Evolutionary conservation across 441 rosid species (phyloP).

Genomic region (Syzygium malaccense): DNA sequence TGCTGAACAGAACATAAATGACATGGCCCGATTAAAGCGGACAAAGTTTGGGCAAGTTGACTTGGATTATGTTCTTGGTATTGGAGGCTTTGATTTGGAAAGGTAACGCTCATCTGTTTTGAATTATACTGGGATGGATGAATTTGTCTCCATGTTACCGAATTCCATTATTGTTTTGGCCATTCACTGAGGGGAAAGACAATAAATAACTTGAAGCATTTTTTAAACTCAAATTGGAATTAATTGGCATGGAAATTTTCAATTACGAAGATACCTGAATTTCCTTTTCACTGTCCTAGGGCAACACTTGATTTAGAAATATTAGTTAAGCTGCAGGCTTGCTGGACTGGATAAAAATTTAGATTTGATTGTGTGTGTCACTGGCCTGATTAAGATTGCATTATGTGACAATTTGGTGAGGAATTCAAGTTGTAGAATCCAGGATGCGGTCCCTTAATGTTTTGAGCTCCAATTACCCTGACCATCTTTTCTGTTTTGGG

Average conservation of each 20-base stretch:
- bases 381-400: background rate
- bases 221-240: background rate
- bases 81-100: constrained; percentile 97
- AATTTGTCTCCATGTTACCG: background rate
- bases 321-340: background rate
- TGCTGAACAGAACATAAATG: constrained; percentile 57
- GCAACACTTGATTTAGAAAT: background rate
- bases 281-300: background rate
- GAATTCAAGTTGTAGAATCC: background rate
- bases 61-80: constrained; percentile 95
- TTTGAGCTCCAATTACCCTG: background rate
- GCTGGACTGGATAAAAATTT: background rate
- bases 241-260: background rate
- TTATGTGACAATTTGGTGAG: background rate
- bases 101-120: constrained; percentile 31
- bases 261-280: background rate
- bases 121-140: background rate
- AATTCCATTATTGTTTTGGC: background rate
- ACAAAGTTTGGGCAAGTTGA: constrained; percentile 86
- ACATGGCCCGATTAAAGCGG: constrained; percentile 68
- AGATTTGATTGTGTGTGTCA: background rate
- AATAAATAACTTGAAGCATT: background rate
- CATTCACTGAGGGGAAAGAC: background rate
- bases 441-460: background rate
- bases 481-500: background rate